Percentiles rank a stretch among this genome's conserved stretches.
phyloP scores from a whole-genome alignment of 192 early-diverging fungal genomes.

The Mortierella alpina region DNA sequence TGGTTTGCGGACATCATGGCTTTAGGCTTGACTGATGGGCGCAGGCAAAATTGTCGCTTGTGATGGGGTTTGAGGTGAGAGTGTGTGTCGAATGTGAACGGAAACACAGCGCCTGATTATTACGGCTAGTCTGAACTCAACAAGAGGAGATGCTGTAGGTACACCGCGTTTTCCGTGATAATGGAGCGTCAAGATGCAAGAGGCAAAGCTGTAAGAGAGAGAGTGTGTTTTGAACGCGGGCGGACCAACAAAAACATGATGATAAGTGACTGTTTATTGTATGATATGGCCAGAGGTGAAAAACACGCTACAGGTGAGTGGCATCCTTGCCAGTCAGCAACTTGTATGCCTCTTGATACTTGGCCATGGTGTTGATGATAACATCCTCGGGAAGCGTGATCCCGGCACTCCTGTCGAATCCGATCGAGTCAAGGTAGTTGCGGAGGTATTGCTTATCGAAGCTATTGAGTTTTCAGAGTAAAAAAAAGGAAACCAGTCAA shows the following conservation, averaged over 20 bases:
- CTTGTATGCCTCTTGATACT: constrained; percentile 92
- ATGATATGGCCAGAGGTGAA: not conserved
- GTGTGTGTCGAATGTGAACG: no score
- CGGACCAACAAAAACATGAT: no score
- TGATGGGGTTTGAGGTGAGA: not conserved
- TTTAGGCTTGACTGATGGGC: not conserved
- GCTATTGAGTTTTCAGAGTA: constrained; percentile 32
- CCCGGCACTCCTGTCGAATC: constrained; percentile 89
- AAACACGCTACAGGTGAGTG: not conserved
- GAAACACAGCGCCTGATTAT: no score
- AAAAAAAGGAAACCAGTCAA: not conserved
- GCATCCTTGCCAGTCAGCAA: constrained; percentile 82
- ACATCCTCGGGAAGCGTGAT: constrained; percentile 89
- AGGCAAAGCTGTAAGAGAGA: no score
- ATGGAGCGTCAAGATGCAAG: no score
- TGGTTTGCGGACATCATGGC: constrained; percentile 12
- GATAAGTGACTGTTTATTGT: constrained; percentile 10
- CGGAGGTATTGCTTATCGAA: constrained; percentile 99
- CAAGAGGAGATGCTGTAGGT: no score
- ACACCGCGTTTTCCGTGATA: no score
- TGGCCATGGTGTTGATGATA: constrained; percentile 84
- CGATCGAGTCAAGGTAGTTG: constrained; percentile 88
- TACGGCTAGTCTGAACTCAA: no score
- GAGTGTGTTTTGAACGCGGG: not conserved
- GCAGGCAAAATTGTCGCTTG: not conserved